Evolutionary conservation across 1,139 yeast species (phyloP).

Genomic region (Diutina siamensis): DNA sequence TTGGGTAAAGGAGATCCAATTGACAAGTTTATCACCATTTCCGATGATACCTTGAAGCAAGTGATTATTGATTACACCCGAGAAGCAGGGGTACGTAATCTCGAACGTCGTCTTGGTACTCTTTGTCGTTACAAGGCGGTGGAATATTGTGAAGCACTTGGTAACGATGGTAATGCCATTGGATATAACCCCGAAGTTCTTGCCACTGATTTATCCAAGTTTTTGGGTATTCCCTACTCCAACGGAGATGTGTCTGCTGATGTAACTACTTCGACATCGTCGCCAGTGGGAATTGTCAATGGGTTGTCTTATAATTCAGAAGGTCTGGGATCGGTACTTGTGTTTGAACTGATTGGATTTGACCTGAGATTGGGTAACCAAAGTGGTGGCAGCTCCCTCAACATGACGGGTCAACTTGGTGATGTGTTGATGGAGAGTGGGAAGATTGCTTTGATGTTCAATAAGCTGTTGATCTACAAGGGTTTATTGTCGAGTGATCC

Average conservation of each 20-base stretch:
- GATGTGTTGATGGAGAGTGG: conserved; percentile 77
- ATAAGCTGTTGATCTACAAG: conserved; percentile 44
- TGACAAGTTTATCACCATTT: conserved; percentile 16
- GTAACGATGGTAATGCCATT: conserved; percentile 10
- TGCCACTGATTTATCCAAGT: conserved; percentile 34
- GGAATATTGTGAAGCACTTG: conserved; percentile 42
- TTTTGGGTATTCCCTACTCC: conserved; percentile 40
- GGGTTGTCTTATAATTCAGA: conserved; percentile 83
- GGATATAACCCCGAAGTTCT: conserved; percentile 28
- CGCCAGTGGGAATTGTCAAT: conserved; percentile 59
- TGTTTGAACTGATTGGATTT: conserved; percentile 70
- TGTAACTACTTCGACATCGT: conserved; percentile 7
- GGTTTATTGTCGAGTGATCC: conserved; percentile 17
- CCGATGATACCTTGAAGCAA: conserved; percentile 42
- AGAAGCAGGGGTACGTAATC: conserved; percentile 79
- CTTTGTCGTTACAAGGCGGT: conserved; percentile 77
- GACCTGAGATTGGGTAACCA: conserved; percentile 7
- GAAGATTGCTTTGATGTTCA: conserved; percentile 65
- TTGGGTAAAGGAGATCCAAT: conserved; percentile 16
- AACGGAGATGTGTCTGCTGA: conserved; percentile 20
- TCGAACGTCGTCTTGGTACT: conserved; percentile 63
- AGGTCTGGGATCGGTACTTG: conserved; percentile 76
- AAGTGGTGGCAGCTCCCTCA: neutral
- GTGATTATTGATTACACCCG: conserved; percentile 65
- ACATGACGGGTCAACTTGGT: conserved; percentile 73